Percentiles rank a stretch among this genome's conserved stretches.
Conservation (phyloP, 1,139 yeast genomes). For the Geotrichum aggregatum region DNA sequence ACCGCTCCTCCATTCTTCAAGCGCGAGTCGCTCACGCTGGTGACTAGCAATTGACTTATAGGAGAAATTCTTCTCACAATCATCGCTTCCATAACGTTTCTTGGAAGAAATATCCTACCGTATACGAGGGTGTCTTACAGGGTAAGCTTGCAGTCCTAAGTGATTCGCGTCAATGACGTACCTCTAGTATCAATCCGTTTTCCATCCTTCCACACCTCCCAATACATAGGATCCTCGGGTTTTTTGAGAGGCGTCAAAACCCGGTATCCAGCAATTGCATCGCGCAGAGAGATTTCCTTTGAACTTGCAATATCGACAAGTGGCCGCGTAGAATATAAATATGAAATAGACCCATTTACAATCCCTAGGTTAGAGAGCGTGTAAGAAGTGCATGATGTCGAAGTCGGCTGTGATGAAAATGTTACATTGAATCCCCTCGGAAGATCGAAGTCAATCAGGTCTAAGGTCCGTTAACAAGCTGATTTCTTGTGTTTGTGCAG, state of each 20-base stretch:
- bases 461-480: constrained; percentile 17
- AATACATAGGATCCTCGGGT: constrained; percentile 27
- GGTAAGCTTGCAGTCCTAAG: not conserved
- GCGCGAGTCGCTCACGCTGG: constrained; percentile 70
- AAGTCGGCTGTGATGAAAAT: constrained; percentile 68
- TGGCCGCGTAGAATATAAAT: constrained; percentile 65
- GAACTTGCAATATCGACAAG: constrained; percentile 53
- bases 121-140: constrained; percentile 47
- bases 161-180: constrained; percentile 1
- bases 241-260: constrained; percentile 49
- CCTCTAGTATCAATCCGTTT: constrained; percentile 33
- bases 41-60: constrained; percentile 61
- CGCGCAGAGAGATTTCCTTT: constrained; percentile 55
- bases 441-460: constrained; percentile 65
- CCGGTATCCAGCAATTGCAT: constrained; percentile 74
- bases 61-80: constrained; percentile 59
- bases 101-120: constrained; percentile 88
- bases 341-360: constrained; percentile 80
- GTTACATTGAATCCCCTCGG: constrained; percentile 68
- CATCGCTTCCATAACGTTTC: constrained; percentile 86
- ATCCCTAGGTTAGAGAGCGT: constrained; percentile 63
- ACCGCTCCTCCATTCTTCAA: constrained; percentile 50
- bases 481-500: not conserved
- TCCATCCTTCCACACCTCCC: constrained; percentile 38
- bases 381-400: constrained; percentile 69